Evolutionary conservation across 768 basidiomycete species (phyloP).

Genomic region (Phaeotremella skinneri): DNA sequence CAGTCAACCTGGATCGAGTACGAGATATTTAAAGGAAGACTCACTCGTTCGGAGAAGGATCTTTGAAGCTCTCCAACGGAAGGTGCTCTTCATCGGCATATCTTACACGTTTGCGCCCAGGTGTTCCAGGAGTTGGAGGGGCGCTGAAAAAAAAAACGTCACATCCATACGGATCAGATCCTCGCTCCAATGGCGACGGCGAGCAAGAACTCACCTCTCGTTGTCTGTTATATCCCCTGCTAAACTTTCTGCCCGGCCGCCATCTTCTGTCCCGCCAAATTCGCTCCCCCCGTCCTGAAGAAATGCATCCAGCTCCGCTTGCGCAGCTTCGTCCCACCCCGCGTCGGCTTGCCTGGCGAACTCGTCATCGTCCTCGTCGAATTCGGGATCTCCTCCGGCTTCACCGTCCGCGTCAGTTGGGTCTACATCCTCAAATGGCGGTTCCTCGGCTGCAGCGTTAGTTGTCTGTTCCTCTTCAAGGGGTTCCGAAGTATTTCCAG

Average conservation of each 20-base stretch:
- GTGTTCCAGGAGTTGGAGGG: constrained; percentile 30
- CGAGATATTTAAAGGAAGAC: neutral
- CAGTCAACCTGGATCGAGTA: neutral
- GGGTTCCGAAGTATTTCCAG: neutral
- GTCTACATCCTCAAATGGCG: constrained; percentile 1
- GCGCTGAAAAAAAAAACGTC: constrained; percentile 1
- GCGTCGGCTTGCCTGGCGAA: constrained; percentile 27
- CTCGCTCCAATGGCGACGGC: no score
- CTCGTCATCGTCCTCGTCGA: constrained; percentile 24
- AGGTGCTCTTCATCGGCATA: constrained; percentile 46
- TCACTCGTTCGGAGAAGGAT: constrained; percentile 27
- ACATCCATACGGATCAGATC: neutral
- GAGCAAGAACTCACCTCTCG: neutral
- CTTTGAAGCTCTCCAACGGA: constrained; percentile 43
- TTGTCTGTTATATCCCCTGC: neutral
- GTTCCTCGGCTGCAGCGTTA: neutral
- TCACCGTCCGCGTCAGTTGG: constrained; percentile 9
- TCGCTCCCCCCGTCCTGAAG: constrained; percentile 57
- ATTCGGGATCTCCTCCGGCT: constrained; percentile 21
- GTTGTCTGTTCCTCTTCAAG: neutral
- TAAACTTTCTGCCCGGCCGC: no score
- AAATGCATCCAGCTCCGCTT: constrained; percentile 81
- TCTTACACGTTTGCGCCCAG: constrained; percentile 38
- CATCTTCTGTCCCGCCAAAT: constrained; percentile 18
- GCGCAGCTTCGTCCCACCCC: constrained; percentile 70